Conservation (phyloP, 2,329 filamentous ascomycete genomes). For the Talaromyces islandicus region DNA sequence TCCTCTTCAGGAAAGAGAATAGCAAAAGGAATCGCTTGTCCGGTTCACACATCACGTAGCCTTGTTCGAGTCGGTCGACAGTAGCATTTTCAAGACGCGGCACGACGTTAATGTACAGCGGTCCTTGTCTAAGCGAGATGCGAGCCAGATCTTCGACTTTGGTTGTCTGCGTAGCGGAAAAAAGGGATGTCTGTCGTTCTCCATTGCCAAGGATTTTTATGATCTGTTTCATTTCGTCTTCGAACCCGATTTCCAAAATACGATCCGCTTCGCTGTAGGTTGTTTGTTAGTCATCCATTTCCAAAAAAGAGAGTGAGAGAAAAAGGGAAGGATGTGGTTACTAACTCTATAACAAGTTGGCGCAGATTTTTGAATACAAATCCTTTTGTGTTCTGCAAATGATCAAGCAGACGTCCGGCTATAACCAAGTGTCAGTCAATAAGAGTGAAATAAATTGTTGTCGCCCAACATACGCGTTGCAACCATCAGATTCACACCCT, state of each 20-base stretch:
- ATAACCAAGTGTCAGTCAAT: slow-evolving; percentile 27
- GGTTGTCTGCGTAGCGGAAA: slow-evolving; percentile 96
- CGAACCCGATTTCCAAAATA: slow-evolving; percentile 94
- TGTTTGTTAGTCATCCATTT: neutral
- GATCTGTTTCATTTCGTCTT: slow-evolving; percentile 96
- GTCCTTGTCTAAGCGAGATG: slow-evolving; percentile 84
- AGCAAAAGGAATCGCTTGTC: slow-evolving; percentile 91
- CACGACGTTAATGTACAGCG: slow-evolving; percentile 96
- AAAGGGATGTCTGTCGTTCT: slow-evolving; percentile 91
- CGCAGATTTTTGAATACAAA: slow-evolving; percentile 92
- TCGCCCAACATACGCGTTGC: slow-evolving; percentile 52
- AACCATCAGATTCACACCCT: slow-evolving; percentile 91
- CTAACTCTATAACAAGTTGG: slow-evolving; percentile 74
- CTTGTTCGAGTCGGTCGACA: slow-evolving; percentile 89
- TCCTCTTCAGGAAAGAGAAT: slow-evolving; percentile 88
- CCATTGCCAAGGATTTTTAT: slow-evolving; percentile 88
- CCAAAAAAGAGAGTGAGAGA: too few species aligned
- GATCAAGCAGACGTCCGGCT: slow-evolving; percentile 80
- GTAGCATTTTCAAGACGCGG: slow-evolving; percentile 84
- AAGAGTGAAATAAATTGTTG: neutral
- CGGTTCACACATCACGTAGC: slow-evolving; percentile 87
- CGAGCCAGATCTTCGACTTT: slow-evolving; percentile 96
- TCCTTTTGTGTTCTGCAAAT: slow-evolving; percentile 83
- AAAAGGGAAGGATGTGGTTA: too few species aligned
- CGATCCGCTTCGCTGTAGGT: slow-evolving; percentile 68